phyloP scores from a whole-genome alignment of 495 filamentous ascomycete genomes.

The Apiosordaria backusii region DNA sequence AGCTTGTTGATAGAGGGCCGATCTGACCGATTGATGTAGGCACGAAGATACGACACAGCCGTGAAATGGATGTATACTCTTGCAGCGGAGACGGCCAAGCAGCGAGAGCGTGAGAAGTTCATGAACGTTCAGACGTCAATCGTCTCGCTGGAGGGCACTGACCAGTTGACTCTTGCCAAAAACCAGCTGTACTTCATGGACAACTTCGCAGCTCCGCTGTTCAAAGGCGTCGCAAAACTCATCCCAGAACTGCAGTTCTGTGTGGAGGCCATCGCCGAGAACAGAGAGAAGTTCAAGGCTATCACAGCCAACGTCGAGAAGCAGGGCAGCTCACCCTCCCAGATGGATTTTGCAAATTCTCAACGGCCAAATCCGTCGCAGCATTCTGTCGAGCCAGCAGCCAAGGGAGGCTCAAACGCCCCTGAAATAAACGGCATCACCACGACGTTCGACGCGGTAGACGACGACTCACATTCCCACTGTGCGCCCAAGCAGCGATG shows the following conservation, averaged over 20 bases:
- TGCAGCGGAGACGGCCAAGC: slow-evolving; percentile 89
- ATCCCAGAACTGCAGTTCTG: slow-evolving; percentile 79
- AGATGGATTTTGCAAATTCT: neutral
- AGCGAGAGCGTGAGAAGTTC: slow-evolving; percentile 87
- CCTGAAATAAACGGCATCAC: slow-evolving; percentile 40
- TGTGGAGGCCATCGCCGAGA: slow-evolving; percentile 71
- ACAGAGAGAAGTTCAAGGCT: slow-evolving; percentile 43
- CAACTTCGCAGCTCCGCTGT: slow-evolving; percentile 86
- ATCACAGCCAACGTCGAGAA: neutral
- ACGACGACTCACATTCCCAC: slow-evolving; percentile 23
- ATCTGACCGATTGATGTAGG: slow-evolving; percentile 49
- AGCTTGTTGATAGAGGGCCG: slow-evolving; percentile 6
- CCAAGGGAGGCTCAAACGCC: slow-evolving; percentile 19
- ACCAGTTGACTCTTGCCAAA: slow-evolving; percentile 76
- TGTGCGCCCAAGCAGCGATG: slow-evolving; percentile 42
- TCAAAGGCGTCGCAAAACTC: slow-evolving; percentile 78
- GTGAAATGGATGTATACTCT: slow-evolving; percentile 84
- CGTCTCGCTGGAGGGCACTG: slow-evolving; percentile 78
- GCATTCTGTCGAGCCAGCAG: slow-evolving; percentile 30
- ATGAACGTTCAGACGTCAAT: slow-evolving; percentile 82
- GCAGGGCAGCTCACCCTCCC: neutral
- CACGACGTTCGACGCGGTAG: slow-evolving; percentile 31
- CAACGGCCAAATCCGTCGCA: slow-evolving; percentile 7
- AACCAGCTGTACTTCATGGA: slow-evolving; percentile 96
- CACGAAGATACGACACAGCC: slow-evolving; percentile 76